These are phyloP conservation scores for Ephemerocybe angulata DNA, from an alignment of 768 basidiomycete genomes.

Conservation along the genomic window DNA sequence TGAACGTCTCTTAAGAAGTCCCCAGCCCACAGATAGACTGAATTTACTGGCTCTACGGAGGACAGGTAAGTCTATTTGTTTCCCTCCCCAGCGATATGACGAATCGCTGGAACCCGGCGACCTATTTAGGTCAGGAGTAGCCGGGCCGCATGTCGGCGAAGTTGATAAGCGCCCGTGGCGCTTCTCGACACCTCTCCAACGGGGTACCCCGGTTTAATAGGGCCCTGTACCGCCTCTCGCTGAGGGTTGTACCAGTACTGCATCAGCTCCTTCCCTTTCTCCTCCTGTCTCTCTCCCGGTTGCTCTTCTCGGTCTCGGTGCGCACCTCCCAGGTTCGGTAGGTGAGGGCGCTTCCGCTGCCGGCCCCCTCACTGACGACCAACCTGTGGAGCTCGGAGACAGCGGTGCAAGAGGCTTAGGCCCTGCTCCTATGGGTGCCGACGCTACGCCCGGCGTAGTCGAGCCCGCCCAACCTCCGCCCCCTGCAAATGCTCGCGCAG, in stretches of 20 bases:
- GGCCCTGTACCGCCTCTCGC: not conserved
- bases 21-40: no score
- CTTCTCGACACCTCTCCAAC: not conserved
- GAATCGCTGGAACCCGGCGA: not conserved
- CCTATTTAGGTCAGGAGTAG: not conserved
- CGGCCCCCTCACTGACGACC: not conserved
- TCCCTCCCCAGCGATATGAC: not conserved
- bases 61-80: no score
- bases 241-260: not conserved
- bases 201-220: constrained; percentile 2
- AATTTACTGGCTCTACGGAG: not conserved
- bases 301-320: no score
- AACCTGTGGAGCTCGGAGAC: not conserved
- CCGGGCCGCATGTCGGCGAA: constrained; percentile 4
- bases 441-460: no score
- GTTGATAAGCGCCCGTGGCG: not conserved
- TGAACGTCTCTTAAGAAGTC: no score
- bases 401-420: not conserved
- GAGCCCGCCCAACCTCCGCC: not conserved
- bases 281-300: no score
- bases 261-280: not conserved
- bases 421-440: no score
- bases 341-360: not conserved
- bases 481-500: not conserved
- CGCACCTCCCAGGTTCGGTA: not conserved